Conservation (phyloP, 768 basidiomycete genomes). For the Collybia mongolica region DNA sequence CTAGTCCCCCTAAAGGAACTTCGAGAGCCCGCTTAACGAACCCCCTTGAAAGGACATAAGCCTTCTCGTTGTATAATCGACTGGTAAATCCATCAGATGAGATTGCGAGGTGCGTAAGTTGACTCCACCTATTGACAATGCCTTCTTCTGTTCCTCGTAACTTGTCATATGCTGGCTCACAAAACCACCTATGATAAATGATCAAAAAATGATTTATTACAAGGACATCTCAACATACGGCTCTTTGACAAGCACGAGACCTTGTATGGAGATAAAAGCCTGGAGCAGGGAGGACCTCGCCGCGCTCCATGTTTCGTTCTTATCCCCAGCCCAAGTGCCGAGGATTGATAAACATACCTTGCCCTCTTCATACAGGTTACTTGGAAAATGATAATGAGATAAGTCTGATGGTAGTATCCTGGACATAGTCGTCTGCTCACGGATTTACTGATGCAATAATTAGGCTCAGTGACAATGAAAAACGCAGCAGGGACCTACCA, state of each 20-base stretch:
- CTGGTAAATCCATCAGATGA: conserved; percentile 36
- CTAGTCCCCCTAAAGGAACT: conserved; percentile 69
- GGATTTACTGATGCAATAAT: conserved; percentile 58
- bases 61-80: conserved; percentile 91
- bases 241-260: conserved; percentile 88
- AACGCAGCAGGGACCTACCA: conserved; percentile 41
- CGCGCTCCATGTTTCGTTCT: conserved; percentile 84
- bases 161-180: conserved; percentile 93
- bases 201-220: conserved; percentile 4
- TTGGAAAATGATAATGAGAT: conserved; percentile 21
- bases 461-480: conserved; percentile 4
- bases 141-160: conserved; percentile 89
- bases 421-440: conserved; percentile 39
- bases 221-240: conserved; percentile 54
- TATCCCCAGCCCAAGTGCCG: conserved; percentile 91
- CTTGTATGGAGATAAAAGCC: conserved; percentile 92
- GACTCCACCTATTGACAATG: conserved; percentile 71
- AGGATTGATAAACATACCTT: conserved; percentile 92
- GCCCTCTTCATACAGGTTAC: conserved; percentile 93
- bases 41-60: conserved; percentile 85
- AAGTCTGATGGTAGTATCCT: neutral
- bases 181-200: conserved; percentile 70
- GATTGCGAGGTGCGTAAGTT: neutral
- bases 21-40: conserved; percentile 91
- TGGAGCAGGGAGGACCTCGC: conserved; percentile 85